Base-by-base conservation (phyloP, 192 early-diverging fungal genomes). In the Glomus cerebriforme region DNA sequence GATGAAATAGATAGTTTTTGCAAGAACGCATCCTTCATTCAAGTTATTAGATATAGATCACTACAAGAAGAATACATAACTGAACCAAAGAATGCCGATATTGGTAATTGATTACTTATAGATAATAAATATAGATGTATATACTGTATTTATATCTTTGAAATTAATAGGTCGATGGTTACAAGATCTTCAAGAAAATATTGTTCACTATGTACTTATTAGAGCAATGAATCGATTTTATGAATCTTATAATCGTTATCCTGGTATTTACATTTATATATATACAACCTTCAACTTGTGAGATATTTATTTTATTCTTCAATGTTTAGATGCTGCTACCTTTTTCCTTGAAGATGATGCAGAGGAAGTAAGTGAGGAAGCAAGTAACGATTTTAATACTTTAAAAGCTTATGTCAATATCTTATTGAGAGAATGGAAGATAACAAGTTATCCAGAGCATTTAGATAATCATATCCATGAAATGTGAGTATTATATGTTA, bases 1-100 rank as follows among this genome's bases (percentile, higher is more conserved):
- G 88, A 90, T 45, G 90, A 92, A 58, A 89, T 96, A 71, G 93
- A 92, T 58, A 81, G 80, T 8, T 96, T 95, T 75, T 96, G 95
- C 89, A 97, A 97, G 78, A 92, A 95, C 80, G 90, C 93, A 13
- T 82, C 86, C 15, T 85, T 83, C 31, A 81, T 95, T 71, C 87
- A 92, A 59, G 86, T 98, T 7, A 85, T 94, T 73, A 85, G 92
- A 24, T 92, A 90, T 73, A 82, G 88, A 22, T 86, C 81, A 19
- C 54, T 94, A 3, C 81, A 84, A 35, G 85, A 91, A 22, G 91
- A 94, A 69, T 87, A 87, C 73, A 35, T 73, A 62, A 86, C 71
- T 19, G 34, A 73, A 29, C 83, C 83, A 37, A 83, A 86, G 65
- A 80, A 82, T 79, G 37, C 81, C 26, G 81, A 86, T 27, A 86